Conservation (phyloP, 805 yeast species). For the Candida koratica region DNA sequence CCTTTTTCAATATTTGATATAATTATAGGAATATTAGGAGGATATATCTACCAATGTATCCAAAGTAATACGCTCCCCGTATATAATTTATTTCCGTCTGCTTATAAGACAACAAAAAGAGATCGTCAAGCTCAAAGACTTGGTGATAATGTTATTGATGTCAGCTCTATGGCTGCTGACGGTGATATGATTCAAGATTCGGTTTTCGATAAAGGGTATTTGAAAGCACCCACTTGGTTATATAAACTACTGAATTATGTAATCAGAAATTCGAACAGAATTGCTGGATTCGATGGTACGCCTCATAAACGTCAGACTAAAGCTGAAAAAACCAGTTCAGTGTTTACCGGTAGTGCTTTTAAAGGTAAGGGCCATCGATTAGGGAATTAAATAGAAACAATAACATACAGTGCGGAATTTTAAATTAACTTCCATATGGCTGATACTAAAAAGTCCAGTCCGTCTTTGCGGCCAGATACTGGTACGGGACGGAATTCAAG, state of each 20-base stretch:
- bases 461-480: conserved; percentile 1
- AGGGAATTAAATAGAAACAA: conserved; percentile 17
- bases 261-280: conserved; percentile 20
- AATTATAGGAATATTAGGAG: conserved; percentile 50
- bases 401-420: conserved; percentile 2
- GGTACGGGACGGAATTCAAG: conserved; percentile 6
- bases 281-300: conserved; percentile 23
- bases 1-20: conserved; percentile 37
- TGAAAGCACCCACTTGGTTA: conserved; percentile 50
- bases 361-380: conserved; percentile 36
- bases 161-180: conserved; percentile 7
- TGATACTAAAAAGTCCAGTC: conserved; percentile 6
- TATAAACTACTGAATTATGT: conserved; percentile 32
- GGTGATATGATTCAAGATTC: conserved; percentile 36
- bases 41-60: conserved; percentile 58
- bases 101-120: conserved; percentile 17
- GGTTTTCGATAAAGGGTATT: conserved; percentile 49
- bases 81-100: conserved; percentile 35
- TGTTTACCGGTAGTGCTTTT: conserved; percentile 18
- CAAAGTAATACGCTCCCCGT: conserved; percentile 52
- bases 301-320: conserved; percentile 1
- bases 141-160: conserved; percentile 20
- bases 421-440: neutral
- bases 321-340: neutral
- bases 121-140: conserved; percentile 24